Evolutionary conservation across 2,329 filamentous ascomycete genomes (phyloP).

Genomic region (Colletotrichum sp.): DNA sequence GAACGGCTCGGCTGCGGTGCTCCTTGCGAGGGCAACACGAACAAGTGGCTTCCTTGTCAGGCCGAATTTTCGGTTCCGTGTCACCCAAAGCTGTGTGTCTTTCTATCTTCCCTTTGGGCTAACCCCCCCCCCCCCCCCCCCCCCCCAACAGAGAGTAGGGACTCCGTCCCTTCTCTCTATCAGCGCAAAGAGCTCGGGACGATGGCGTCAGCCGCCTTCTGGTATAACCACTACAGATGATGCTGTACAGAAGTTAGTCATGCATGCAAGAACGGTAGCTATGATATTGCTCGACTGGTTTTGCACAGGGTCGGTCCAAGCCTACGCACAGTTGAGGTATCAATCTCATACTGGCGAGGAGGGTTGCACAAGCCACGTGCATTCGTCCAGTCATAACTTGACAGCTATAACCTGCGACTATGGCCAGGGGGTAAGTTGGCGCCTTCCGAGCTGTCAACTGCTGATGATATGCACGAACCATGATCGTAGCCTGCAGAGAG

Average conservation of each 20-base stretch:
- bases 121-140: not conserved
- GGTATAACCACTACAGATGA: too few species aligned
- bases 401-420: not conserved
- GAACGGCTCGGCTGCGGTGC: not conserved
- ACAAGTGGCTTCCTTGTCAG: not conserved
- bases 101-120: not conserved
- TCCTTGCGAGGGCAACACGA: not conserved
- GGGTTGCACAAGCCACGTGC: not conserved
- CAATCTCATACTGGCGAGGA: not conserved
- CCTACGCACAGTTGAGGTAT: not conserved
- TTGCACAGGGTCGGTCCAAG: not conserved
- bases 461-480: not conserved
- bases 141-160: not conserved
- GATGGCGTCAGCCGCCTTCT: not conserved
- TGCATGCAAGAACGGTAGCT: not conserved
- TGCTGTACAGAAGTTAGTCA: not conserved
- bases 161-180: not conserved
- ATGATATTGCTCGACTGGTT: not conserved
- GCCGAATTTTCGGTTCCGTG: not conserved
- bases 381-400: not conserved
- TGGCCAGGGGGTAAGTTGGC: not conserved
- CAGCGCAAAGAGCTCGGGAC: not conserved
- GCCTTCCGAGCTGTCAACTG: not conserved
- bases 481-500: not conserved
- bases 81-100: not conserved